Base-by-base conservation (phyloP, 148 eudicot genomes). In the Arbutus unedo region DNA sequence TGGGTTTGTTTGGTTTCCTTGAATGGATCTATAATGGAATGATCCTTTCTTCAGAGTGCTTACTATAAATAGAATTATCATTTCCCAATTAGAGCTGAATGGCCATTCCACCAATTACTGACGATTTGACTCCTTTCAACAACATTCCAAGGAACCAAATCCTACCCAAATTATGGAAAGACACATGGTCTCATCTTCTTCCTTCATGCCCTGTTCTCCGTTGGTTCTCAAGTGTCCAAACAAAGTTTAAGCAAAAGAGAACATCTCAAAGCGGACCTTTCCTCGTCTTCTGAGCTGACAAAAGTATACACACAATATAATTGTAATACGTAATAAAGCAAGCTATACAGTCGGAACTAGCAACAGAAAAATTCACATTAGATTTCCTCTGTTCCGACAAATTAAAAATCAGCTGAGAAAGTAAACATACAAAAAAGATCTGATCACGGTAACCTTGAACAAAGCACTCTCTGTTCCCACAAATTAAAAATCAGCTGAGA, bases 181-280 rank as follows among this genome's bases (percentile, higher is more conserved):
- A 25, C 4, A 76, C 43, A 14, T 55, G 47, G 4, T 53, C n/a
- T 53, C 44, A 23, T 53, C 18, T 13, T 31, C 44, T 64, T 64
- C 6, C 43, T 38, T 53, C 6, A 7, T 15, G n/a, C 44, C 8
- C 66, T 54, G 14, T 15, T 13, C 79, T 9, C 79, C 60, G 13
- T 53, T 60, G 81, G n/a, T 62, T 60, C 81, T 55, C 23, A n/a
- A 62, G n/a, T 72, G 11, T n/a, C 31, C 56, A 74, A n/a, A 76
- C 16, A 11, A 21, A 53, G 60, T 56, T 23, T 50, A 51, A 72
- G 9, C 16, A 43, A 6, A 6, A 72, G 47, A 70, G 47, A 44
- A 44, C 23, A 16, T 7, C 44, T 4, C 18, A 72, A 72, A 72
- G 5, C 21, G 45, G 10, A 3, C 6, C 41, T 31, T 19, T 31